Base-by-base conservation (phyloP, 2,329 filamentous ascomycete genomes). In the Fusarium pininemorale region DNA sequence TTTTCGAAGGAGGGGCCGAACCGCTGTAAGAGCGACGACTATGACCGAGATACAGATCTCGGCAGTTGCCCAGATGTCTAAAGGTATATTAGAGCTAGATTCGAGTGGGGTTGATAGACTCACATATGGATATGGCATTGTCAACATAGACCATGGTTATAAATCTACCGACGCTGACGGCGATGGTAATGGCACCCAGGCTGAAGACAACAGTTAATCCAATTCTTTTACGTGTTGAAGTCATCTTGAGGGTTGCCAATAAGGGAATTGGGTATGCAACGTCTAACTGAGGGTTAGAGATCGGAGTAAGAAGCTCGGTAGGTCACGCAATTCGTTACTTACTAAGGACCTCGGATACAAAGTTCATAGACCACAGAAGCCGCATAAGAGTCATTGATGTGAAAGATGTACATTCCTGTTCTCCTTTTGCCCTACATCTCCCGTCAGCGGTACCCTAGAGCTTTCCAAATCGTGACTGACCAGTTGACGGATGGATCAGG, bases 1-100 rank as follows among this genome's bases (percentile, higher is more conserved):
- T 6, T 66, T 66, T 13, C 42, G 50, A 4, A 66, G 42, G 3
- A 66, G 64, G 0, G 64, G 64, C 0, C 64, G 62, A 0, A 66
- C 28, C 2, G 62, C 62, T 5, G 64, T 66, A 0, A 66, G 15
- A 3, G 64, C 50, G 7, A 66, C 64, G 4, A 66, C 63, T 35
- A 66, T 59, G 14, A 66, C 62, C 1, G 64, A 66, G 3, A 66
- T 66, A 2, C 64, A 66, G 3, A 66, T 66, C 26, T 66, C 62
- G 5, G 64, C 64, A 6, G 64, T 66, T 7, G 64, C 64, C 64
- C 64, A 66, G 1, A 66, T 59, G 18, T 66, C 64, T 66, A 15
- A 3, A 10, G 7, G 0, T 0, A 5, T 20, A 18, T 66, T 14
- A 66, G 41, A 45, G 0, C 6, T 12, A 6, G 0, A 10, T 1